Base-by-base conservation (phyloP, 352 stramenopile species). In the Globisporangium sylvaticum region DNA sequence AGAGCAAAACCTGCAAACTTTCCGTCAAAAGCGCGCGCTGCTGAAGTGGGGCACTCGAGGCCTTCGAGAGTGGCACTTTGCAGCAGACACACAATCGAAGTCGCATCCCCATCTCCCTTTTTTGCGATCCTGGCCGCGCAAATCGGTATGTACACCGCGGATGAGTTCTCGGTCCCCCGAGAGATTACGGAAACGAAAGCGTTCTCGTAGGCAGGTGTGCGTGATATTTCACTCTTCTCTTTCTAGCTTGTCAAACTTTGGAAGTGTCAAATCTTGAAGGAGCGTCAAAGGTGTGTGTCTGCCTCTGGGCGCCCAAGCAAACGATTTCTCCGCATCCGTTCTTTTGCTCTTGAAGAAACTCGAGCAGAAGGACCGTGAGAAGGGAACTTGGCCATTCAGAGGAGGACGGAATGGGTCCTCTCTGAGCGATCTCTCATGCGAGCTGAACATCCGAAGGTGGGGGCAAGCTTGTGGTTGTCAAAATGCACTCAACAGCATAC, bases 161-260 rank as follows among this genome's bases (percentile, higher is more conserved):
- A 48, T 61, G 55, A 61, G 55, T 48, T 61, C 31, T 15, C 25
- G 18, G 4, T 20, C 54, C 27, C n/a, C 55, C 54, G 54, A 61
- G 48, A 61, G 55, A 29, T 61, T 25, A 61, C n/a, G 31, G 48
- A 29, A 61, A 31, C 55, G 2, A 39, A 60, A 27, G 3, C 9
- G 52, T 18, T 56, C 48, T 56, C 10, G 22, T 56, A 20, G 22
- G 25, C 50, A 32, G 8, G 44, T n/a, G 8, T 34, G 25, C n/a
- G 27, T 58, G 53, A 24, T 24, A 37, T 39, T 24, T 37, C 31
- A 12, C 14, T 10, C 39, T 9, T 32, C 53, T 32, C 18, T 58
- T 37, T 58, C 8, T 4, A 20, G 46, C 46, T 25, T 27, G 20
- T 15, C 27, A 39, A 39, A 22, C 20, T 14, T 37, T 31, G 24